Evolutionary conservation across 331 rosid genomes (phyloP).

Genomic region (Phaseolus coccineus): DNA sequence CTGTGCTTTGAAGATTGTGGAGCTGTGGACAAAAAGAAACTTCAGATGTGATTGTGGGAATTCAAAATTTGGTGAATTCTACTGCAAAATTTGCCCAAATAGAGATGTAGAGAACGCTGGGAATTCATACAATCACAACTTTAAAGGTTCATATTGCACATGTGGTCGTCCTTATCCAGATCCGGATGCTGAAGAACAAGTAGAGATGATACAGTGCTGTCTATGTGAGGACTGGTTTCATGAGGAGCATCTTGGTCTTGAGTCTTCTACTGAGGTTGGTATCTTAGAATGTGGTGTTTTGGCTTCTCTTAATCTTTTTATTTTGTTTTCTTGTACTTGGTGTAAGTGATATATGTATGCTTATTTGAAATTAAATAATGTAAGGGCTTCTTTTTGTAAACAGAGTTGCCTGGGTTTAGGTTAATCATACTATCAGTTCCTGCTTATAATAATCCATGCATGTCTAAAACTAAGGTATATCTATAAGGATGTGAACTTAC

Average conservation of each 20-base stretch:
- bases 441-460: background rate
- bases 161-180: conserved; percentile 96
- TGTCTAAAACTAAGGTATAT: conserved; percentile 15
- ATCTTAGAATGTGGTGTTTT: conserved; percentile 20
- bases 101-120: conserved; percentile 81
- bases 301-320: conserved; percentile 7
- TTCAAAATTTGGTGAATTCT: conserved; percentile 89
- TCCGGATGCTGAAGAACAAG: conserved; percentile 90
- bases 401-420: conserved; percentile 21
- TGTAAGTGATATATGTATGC: conserved; percentile 15
- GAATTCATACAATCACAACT: conserved; percentile 88
- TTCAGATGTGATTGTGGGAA: conserved; percentile 98
- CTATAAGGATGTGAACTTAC: background rate
- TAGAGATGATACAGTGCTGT: conserved; percentile 97
- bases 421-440: conserved; percentile 7
- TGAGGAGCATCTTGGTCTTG: conserved; percentile 93
- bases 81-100: conserved; percentile 80
- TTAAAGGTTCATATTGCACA: conserved; percentile 92
- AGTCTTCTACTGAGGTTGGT: conserved; percentile 85
- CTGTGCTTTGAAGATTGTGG: conserved; percentile 72
- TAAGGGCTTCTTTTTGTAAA: background rate
- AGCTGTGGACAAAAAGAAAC: conserved; percentile 96
- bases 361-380: conserved; percentile 1
- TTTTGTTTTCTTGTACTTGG: background rate
- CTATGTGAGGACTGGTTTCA: conserved; percentile 99